phyloP scores from a whole-genome alignment of 2,329 filamentous ascomycete genomes.

The Fusarium sp. region DNA sequence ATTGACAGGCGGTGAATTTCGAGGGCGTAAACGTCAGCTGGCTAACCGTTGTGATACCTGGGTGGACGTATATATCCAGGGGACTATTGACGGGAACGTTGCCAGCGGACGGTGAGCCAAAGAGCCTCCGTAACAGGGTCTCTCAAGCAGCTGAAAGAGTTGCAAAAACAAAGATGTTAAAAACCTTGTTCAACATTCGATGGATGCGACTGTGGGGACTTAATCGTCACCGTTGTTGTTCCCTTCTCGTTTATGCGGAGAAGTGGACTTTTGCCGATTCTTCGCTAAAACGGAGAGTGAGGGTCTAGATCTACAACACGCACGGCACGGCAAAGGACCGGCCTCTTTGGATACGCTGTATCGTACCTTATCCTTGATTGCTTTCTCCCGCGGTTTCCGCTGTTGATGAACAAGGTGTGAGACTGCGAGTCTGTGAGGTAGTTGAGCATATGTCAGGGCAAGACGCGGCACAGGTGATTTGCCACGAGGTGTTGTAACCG shows the following conservation, averaged over 20 bases:
- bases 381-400: constrained; percentile 19
- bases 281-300: too few species aligned
- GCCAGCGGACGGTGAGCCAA: not conserved
- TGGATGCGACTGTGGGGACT: not conserved
- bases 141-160: constrained; percentile 5
- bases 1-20: constrained; percentile 13
- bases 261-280: constrained; percentile 23
- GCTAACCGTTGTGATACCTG: constrained; percentile 6
- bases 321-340: not conserved
- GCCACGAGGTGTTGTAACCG: constrained; percentile 30
- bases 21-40: not conserved
- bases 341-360: constrained; percentile 3
- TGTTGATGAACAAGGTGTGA: not conserved
- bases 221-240: constrained; percentile 23
- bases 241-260: constrained; percentile 40
- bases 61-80: constrained; percentile 6
- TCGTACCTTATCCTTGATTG: constrained; percentile 2
- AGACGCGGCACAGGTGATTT: constrained; percentile 20
- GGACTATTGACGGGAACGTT: constrained; percentile 25
- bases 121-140: constrained; percentile 16
- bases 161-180: too few species aligned
- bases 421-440: not conserved
- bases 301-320: too few species aligned
- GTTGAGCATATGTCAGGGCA: constrained; percentile 32
- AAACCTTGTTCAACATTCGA: too few species aligned